phyloP scores from a whole-genome alignment of 192 early-diverging fungal genomes.

The Entomortierella beljakovae region DNA sequence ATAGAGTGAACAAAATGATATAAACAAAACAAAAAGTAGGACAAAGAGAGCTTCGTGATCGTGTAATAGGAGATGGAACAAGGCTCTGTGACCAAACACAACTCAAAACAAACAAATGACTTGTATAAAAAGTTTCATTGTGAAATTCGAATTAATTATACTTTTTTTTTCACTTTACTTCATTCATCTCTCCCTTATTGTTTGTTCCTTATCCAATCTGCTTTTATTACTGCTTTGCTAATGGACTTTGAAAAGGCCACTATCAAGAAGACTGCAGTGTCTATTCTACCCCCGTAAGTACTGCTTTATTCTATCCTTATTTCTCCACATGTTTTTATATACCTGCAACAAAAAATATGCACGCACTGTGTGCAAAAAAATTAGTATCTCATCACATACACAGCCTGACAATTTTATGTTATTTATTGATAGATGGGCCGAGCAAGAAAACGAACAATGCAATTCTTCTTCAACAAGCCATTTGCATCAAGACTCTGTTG shows the following conservation, averaged over 20 bases:
- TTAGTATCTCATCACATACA: background rate
- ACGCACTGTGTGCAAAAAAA: background rate
- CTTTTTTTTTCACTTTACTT: background rate
- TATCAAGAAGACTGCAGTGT: conserved; percentile 41
- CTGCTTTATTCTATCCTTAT: background rate
- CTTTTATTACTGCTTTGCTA: background rate
- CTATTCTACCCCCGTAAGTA: conserved; percentile 39
- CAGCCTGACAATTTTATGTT: background rate
- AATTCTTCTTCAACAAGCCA: background rate
- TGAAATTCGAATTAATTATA: too few relatives aligned
- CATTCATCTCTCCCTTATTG: background rate
- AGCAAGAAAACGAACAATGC: background rate
- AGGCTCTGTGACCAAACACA: too few relatives aligned
- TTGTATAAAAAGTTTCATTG: too few relatives aligned
- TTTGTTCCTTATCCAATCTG: background rate
- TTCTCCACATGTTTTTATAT: too few relatives aligned
- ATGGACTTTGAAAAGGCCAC: conserved; percentile 49
- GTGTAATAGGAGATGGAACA: too few relatives aligned
- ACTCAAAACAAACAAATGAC: too few relatives aligned
- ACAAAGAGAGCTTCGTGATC: too few relatives aligned
- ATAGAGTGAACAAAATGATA: too few relatives aligned
- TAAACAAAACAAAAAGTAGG: too few relatives aligned
- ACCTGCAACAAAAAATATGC: too few relatives aligned
- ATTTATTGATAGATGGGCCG: conserved; percentile 11
- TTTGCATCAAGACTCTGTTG: too few relatives aligned